phyloP scores from a whole-genome alignment of 148 eudicot genomes.

The Diospyros kaki region DNA sequence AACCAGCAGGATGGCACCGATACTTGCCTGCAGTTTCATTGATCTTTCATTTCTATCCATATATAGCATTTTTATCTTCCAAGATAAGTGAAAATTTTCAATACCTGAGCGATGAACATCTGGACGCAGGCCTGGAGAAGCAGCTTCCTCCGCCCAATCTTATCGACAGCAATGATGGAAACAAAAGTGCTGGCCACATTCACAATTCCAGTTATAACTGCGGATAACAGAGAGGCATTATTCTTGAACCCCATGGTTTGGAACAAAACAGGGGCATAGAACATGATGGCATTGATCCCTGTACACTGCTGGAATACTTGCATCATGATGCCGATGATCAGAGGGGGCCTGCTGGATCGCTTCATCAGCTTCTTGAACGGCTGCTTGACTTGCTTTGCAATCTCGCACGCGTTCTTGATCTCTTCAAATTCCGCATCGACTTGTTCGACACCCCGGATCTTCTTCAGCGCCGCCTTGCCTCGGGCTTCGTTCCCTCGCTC shows the following conservation, averaged over 20 bases:
- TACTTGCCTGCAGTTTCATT: constrained; percentile 28
- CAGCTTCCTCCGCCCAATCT: constrained; percentile 43
- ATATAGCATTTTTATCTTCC: too few relatives aligned
- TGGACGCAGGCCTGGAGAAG: constrained; percentile 53
- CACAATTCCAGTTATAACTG: constrained; percentile 50
- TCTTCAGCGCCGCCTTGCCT: constrained; percentile 29
- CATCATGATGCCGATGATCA: constrained; percentile 26
- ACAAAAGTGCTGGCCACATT: constrained; percentile 47
- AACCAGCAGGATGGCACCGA: constrained; percentile 36
- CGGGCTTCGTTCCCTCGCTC: constrained; percentile 26
- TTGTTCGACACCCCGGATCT: constrained; percentile 39
- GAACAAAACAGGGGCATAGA: constrained; percentile 55
- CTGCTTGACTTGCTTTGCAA: constrained; percentile 24
- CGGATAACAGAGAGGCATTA: constrained; percentile 40
- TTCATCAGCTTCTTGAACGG: constrained; percentile 45
- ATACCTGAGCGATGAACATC: constrained; percentile 52
- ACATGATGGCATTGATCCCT: constrained; percentile 67
- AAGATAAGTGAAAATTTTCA: not conserved
- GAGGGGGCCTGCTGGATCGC: constrained; percentile 31
- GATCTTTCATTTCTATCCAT: too few relatives aligned
- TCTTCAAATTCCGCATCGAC: constrained; percentile 36
- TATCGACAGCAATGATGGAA: constrained; percentile 45
- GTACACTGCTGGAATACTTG: constrained; percentile 64
- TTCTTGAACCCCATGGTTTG: constrained; percentile 50
- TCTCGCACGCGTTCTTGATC: constrained; percentile 33